Evolutionary conservation across 2,329 filamentous ascomycete genomes (phyloP).

Genomic region (Daldinia sp.): DNA sequence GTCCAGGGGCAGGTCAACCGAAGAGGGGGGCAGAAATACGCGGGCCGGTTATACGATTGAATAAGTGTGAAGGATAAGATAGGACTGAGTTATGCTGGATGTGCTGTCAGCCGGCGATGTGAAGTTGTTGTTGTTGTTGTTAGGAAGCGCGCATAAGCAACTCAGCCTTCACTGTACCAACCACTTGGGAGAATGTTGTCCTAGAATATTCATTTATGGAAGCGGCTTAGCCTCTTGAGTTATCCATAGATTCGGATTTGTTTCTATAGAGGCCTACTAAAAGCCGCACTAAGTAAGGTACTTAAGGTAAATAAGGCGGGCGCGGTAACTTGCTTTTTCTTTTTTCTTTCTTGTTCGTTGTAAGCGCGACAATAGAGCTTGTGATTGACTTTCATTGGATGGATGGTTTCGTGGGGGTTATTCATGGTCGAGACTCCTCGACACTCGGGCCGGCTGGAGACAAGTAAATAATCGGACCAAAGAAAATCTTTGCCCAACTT

Average conservation of each 20-base stretch:
- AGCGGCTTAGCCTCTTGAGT: slow-evolving; percentile 27
- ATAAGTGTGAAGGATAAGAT: slow-evolving; percentile 19
- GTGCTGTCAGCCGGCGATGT: slow-evolving; percentile 36
- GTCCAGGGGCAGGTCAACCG: slow-evolving; percentile 32
- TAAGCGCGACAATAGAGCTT: slow-evolving; percentile 40
- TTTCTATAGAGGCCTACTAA: slow-evolving; percentile 6
- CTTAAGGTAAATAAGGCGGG: neutral
- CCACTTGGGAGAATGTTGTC: slow-evolving; percentile 29
- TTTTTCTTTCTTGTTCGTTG: slow-evolving; percentile 1
- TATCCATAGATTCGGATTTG: slow-evolving; percentile 30
- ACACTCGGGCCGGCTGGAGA: slow-evolving; percentile 43
- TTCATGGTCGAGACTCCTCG: slow-evolving; percentile 37
- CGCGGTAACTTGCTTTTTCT: slow-evolving; percentile 23
- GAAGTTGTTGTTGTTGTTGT: slow-evolving; percentile 11
- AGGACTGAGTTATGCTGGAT: slow-evolving; percentile 34
- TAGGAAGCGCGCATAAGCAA: slow-evolving; percentile 18
- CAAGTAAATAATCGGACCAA: slow-evolving; percentile 34
- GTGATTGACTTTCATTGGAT: slow-evolving; percentile 34
- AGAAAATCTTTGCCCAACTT: slow-evolving; percentile 32
- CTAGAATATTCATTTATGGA: slow-evolving; percentile 18
- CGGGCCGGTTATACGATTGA: slow-evolving; percentile 43
- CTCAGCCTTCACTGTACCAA: slow-evolving; percentile 32
- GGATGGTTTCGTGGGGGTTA: slow-evolving; percentile 39
- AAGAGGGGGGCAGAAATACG: slow-evolving; percentile 44
- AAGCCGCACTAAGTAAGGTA: slow-evolving; percentile 13